These are phyloP conservation scores for Uronychia setigera DNA, from an alignment of 73 alveolate genomes.

Conservation along the genomic window DNA sequence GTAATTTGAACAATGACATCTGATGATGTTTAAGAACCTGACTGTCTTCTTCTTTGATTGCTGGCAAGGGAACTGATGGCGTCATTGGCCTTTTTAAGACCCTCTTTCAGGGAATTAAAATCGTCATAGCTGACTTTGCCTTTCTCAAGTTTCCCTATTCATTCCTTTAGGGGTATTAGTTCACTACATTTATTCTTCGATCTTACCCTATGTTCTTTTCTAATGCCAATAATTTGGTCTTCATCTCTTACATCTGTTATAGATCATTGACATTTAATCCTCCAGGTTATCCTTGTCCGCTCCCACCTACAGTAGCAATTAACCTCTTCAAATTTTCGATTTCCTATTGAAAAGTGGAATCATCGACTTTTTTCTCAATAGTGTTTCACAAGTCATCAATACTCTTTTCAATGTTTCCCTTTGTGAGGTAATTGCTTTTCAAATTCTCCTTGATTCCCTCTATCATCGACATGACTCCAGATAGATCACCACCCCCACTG, in stretches of 20 bases:
- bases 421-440: too few species aligned
- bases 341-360: not conserved
- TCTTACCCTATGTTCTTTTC: not conserved
- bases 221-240: not conserved
- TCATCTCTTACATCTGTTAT: not conserved
- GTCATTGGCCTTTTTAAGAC: constrained; percentile 6
- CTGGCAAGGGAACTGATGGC: not conserved
- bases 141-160: not conserved
- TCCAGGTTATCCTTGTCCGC: too few species aligned
- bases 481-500: too few species aligned
- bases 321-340: not conserved
- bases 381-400: not conserved
- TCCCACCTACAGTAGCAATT: too few species aligned
- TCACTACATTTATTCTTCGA: not conserved
- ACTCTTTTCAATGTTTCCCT: not conserved
- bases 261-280: too few species aligned
- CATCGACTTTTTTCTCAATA: not conserved
- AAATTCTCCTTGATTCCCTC: too few species aligned
- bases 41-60: constrained; percentile 16
- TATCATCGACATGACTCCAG: too few species aligned
- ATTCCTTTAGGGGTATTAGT: not conserved
- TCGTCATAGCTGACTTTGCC: constrained; percentile 5
- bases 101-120: not conserved
- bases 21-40: constrained; percentile 10
- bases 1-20: constrained; percentile 23